Evolutionary conservation across 2,329 filamentous ascomycete genomes (phyloP).

Genomic region (Colletotrichum tropicale): DNA sequence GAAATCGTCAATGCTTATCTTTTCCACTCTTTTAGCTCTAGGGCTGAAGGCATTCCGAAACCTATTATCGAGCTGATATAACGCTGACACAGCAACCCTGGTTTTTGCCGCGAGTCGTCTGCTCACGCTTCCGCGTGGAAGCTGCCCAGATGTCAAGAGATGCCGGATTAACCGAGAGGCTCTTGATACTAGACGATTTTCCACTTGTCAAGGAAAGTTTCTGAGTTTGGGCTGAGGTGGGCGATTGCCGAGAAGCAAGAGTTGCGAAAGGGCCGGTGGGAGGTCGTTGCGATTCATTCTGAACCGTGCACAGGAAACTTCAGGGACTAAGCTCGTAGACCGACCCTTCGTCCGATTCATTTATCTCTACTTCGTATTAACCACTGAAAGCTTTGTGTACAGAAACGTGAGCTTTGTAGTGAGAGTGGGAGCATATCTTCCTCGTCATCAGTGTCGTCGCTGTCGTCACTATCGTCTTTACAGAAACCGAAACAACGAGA

Average conservation of each 20-base stretch:
- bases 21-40: background rate
- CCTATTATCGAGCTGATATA: background rate
- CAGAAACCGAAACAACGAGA: background rate
- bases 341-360: background rate
- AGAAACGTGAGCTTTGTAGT: background rate
- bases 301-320: background rate
- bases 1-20: constrained; percentile 37
- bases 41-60: background rate
- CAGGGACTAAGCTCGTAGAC: background rate
- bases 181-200: background rate
- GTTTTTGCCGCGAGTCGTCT: background rate
- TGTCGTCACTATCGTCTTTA: background rate
- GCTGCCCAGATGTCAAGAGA: background rate
- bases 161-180: background rate
- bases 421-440: background rate
- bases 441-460: background rate
- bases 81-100: background rate
- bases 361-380: background rate
- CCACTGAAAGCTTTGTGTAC: background rate
- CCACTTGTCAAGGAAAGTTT: background rate
- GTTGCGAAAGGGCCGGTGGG: background rate
- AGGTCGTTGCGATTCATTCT: background rate
- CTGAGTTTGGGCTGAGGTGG: background rate
- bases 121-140: background rate
- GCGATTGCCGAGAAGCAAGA: background rate